A percentile compares a stretch with the other conserved stretches of the same genome.
Evolutionary conservation across 768 basidiomycete genomes (phyloP).

Genomic region (Basidioascus undulatus): DNA sequence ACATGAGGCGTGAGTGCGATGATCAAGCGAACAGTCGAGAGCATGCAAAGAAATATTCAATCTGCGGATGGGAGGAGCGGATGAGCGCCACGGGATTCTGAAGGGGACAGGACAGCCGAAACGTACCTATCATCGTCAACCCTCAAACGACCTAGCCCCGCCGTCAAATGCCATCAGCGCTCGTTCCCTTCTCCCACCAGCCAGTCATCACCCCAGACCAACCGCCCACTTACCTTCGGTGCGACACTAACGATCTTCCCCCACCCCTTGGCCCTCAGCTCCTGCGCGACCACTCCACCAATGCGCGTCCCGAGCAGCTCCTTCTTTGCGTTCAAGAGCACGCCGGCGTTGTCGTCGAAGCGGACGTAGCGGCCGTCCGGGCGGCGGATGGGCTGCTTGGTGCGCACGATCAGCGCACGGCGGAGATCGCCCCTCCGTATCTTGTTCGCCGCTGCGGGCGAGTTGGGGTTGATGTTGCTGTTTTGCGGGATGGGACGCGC

Average conservation of each 20-base stretch:
- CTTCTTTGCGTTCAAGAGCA: conserved; percentile 78
- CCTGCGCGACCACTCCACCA: conserved; percentile 75
- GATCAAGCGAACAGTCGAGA: too few relatives aligned
- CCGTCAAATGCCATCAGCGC: too few relatives aligned
- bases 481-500: conserved; percentile 54
- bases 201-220: too few relatives aligned
- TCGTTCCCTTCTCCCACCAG: too few relatives aligned
- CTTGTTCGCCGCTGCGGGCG: conserved; percentile 34
- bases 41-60: too few relatives aligned
- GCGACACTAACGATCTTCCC: conserved; percentile 78
- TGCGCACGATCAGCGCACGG: conserved; percentile 85
- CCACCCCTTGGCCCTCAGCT: conserved; percentile 78
- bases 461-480: conserved; percentile 24
- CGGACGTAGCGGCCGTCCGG: conserved; percentile 68
- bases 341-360: conserved; percentile 93
- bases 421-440: conserved; percentile 81
- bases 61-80: too few relatives aligned
- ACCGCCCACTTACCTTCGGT: conserved; percentile 78
- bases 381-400: conserved; percentile 58
- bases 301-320: conserved; percentile 79
- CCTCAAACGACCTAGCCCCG: too few relatives aligned
- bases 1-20: too few relatives aligned
- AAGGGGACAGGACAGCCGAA: too few relatives aligned
- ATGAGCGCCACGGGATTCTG: too few relatives aligned
- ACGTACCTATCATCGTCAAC: too few relatives aligned